Conservation (phyloP, 2,329 filamentous ascomycete genomes). For the Talaromyces atroroseus region DNA sequence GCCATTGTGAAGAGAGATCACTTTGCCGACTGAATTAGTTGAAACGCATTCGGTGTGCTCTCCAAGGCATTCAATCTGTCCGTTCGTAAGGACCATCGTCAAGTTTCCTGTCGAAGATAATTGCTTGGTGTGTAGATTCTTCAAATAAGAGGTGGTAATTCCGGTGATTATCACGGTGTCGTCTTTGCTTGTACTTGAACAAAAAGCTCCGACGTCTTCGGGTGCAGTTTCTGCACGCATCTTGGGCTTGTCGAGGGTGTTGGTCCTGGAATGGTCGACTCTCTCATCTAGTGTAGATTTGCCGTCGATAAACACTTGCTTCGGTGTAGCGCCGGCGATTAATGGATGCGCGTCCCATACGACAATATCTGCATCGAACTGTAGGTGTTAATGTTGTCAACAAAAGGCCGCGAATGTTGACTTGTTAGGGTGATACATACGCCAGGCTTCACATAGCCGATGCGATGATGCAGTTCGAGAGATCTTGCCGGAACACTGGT, state of each 20-base stretch:
- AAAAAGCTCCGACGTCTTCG: constrained; percentile 19
- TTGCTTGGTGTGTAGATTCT: constrained; percentile 8
- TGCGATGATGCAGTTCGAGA: constrained; percentile 52
- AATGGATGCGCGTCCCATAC: constrained; percentile 61
- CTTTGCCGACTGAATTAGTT: constrained; percentile 30
- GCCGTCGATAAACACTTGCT: constrained; percentile 61
- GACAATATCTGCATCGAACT: constrained; percentile 56
- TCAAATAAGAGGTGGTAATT: constrained; percentile 29
- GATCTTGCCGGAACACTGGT: constrained; percentile 56
- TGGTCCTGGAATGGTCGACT: background rate
- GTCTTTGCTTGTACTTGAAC: constrained; percentile 17
- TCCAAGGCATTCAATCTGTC: constrained; percentile 55
- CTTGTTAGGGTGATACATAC: background rate
- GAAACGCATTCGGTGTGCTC: constrained; percentile 44
- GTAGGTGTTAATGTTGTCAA: background rate
- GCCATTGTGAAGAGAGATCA: constrained; percentile 52
- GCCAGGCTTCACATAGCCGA: constrained; percentile 58
- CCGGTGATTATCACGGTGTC: constrained; percentile 25
- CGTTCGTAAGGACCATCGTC: constrained; percentile 50
- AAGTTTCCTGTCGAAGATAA: constrained; percentile 18
- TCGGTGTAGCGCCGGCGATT: constrained; percentile 54
- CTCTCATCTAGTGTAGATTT: constrained; percentile 36
- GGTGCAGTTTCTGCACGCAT: constrained; percentile 21
- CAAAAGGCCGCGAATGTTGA: background rate
- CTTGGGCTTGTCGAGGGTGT: constrained; percentile 11